These are phyloP conservation scores for Blastobotrys aristatus DNA, from an alignment of 1,139 yeast species.

Conservation along the genomic window DNA sequence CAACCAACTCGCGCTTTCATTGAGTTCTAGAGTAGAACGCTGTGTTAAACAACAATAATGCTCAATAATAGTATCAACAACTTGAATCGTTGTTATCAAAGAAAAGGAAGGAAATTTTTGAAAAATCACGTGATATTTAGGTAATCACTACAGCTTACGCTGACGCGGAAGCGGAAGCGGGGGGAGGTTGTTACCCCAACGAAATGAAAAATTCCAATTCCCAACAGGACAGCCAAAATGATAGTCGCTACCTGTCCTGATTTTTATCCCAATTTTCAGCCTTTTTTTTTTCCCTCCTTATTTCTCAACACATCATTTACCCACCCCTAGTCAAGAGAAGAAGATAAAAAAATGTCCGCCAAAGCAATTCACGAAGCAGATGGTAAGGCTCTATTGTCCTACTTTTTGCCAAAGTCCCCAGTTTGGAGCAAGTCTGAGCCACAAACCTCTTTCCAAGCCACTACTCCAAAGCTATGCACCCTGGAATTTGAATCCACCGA, in stretches of 20 bases:
- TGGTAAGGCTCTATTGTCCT: slow-evolving; percentile 43
- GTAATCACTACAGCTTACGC: too few species aligned
- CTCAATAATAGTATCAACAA: too few species aligned
- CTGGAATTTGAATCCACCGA: slow-evolving; percentile 34
- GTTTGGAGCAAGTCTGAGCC: slow-evolving; percentile 35
- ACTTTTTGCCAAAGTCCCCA: slow-evolving; percentile 40
- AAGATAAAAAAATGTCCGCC: slow-evolving; percentile 36
- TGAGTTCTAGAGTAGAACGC: too few species aligned
- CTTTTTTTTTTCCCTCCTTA: background rate
- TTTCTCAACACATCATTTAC: background rate
- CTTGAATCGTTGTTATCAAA: too few species aligned
- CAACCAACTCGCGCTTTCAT: too few species aligned
- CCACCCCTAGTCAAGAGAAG: too few species aligned
- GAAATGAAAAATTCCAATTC: background rate
- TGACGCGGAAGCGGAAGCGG: too few species aligned
- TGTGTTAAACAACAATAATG: too few species aligned
- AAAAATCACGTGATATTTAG: too few species aligned
- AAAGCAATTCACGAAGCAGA: slow-evolving; percentile 45
- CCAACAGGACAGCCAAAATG: background rate
- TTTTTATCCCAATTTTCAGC: background rate
- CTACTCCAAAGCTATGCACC: slow-evolving; percentile 40
- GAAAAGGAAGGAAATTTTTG: too few species aligned
- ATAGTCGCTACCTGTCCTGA: background rate
- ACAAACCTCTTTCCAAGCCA: slow-evolving; percentile 34
- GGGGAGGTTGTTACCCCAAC: too few species aligned